Evolutionary conservation across 345 rosid species (phyloP), one percentile per base, ranked within the genome.

Genomic region (Acer negundo): DNA sequence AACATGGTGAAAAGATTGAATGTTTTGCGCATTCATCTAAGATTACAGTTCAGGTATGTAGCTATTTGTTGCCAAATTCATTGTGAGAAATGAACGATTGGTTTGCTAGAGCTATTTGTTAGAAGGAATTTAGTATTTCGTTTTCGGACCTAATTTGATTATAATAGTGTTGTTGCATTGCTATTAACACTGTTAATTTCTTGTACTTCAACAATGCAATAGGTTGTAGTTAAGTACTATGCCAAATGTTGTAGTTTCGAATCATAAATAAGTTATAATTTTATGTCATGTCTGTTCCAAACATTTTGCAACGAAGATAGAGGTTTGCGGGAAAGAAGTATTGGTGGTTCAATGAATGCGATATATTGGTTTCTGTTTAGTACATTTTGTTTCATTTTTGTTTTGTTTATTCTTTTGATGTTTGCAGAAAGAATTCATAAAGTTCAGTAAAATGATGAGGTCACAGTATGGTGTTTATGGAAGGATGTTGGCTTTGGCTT

Each of bases 401-500:
- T 35, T 35, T 56, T 3, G 23, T 40, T 24, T 6, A 53, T 2
- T 20, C 11, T 74, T 75, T 3, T 47, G 53, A 67, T 76, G 59
- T 71, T 73, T 77, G 84, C 84, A 86, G 91, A 86, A 40, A 72
- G 86, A 84, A 24, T 72, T 69, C 83, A 89, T 80, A 73, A 90
- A 78, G 78, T 65, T 62, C 78, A 79, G 87, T 19, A 87, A 86
- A 75, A 80, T 84, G 59, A 85, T 87, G 81, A 90, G 62, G 82
- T 75, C 56, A 49, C 85, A 84, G 15, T 84, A 76, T 73, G 97
- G 90, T 76, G 75, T 85, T 3, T 94, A 92, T 82, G 95, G 88
- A 64, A 91, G 98, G 86, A 26, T 96, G 89, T 69, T 92, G 88
- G 92, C 97, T 78, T 79, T 83, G 86, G 97, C 99, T 75, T 88